These are phyloP conservation scores for Puccinia hordei DNA, from an alignment of 1,284 basidiomycete genomes.

Conservation along the genomic window DNA sequence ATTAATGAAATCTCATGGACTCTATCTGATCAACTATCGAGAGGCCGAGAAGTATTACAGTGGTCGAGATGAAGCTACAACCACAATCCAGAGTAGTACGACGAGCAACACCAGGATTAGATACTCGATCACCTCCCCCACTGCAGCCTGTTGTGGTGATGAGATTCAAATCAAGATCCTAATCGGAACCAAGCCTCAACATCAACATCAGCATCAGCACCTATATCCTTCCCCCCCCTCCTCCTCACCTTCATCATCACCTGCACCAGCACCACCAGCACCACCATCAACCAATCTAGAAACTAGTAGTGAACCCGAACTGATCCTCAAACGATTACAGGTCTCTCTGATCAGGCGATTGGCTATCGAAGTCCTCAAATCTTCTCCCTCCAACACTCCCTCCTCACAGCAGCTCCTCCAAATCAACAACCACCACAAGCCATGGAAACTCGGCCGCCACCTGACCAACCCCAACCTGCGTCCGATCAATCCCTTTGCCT, in stretches of 20 bases:
- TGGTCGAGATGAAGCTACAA: background rate
- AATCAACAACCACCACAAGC: background rate
- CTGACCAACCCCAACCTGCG: background rate
- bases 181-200: conserved; percentile 6
- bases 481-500: conserved; percentile 4
- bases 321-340: conserved; percentile 22
- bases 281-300: background rate
- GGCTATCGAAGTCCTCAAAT: conserved; percentile 9
- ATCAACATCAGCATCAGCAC: background rate
- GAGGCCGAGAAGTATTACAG: conserved; percentile 18
- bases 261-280: background rate
- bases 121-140: conserved; percentile 31
- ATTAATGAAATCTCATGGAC: conserved; percentile 22
- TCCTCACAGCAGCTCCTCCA: background rate
- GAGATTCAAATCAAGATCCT: conserved; percentile 5
- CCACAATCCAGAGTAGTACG: background rate
- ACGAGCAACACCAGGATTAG: conserved; percentile 1
- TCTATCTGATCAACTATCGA: conserved; percentile 27
- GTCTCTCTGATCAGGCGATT: conserved; percentile 15
- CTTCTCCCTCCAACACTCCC: background rate
- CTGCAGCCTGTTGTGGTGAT: conserved; percentile 12
- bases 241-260: background rate
- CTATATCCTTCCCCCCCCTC: background rate
- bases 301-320: background rate
- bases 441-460: background rate